A percentile compares a stretch with the other conserved stretches of the same genome.
These are phyloP conservation scores for Aspergillus sp. DNA, from an alignment of 2,329 filamentous ascomycete species.

Conservation along the genomic window DNA sequence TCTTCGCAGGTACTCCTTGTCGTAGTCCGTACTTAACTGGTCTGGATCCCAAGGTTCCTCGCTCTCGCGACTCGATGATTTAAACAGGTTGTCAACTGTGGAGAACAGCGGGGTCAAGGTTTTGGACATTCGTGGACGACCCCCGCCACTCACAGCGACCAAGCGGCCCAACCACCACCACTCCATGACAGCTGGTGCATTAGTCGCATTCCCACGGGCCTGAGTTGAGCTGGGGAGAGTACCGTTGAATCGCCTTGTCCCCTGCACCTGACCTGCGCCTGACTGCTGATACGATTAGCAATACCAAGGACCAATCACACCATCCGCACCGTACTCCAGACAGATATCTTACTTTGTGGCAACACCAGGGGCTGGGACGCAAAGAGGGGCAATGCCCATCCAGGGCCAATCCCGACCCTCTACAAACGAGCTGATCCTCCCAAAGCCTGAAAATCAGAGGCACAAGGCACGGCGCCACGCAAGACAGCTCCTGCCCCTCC, in stretches of 20 bases:
- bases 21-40: too few species aligned
- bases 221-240: background rate
- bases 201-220: background rate
- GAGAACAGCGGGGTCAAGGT: slow-evolving; percentile 1
- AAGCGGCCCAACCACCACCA: background rate
- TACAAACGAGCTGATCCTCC: background rate
- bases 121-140: background rate
- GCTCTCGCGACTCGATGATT: background rate
- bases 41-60: slow-evolving; percentile 1
- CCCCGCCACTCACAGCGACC: background rate
- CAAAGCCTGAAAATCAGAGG: background rate
- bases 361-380: background rate
- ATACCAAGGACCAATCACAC: slow-evolving; percentile 3
- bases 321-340: background rate
- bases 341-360: background rate
- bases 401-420: background rate
- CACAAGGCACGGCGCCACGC: background rate
- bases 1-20: slow-evolving; percentile 1
- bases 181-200: background rate
- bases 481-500: background rate
- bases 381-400: background rate
- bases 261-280: too few species aligned
- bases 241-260: background rate
- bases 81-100: slow-evolving; percentile 1
- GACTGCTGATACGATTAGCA: too few species aligned